Conservation (phyloP, 371 early-diverging fungal genomes). For the Rhizomucor pusillus region DNA sequence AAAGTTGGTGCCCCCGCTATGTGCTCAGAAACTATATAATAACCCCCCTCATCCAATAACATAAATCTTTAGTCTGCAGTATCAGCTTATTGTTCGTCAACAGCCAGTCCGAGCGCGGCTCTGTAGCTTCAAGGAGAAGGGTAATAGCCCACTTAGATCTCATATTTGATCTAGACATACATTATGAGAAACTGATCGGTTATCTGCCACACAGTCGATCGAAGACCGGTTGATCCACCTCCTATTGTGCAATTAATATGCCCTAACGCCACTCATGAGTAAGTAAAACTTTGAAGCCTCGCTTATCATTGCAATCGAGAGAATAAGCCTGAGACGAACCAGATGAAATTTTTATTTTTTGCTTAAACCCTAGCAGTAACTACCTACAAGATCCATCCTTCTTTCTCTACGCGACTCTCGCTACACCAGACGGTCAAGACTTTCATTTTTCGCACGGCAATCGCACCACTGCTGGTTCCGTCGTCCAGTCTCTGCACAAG, state of each 20-base stretch:
- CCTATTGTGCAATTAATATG: constrained; percentile 41
- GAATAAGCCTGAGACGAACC: constrained; percentile 19
- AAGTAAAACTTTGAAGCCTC: constrained; percentile 10
- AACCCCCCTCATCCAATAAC: constrained; percentile 5
- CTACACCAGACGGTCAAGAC: constrained; percentile 23
- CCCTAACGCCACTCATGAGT: constrained; percentile 11
- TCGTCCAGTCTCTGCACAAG: constrained; percentile 47
- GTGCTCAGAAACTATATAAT: not conserved
- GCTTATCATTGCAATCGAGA: constrained; percentile 7
- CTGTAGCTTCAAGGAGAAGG: constrained; percentile 58
- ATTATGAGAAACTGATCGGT: not conserved
- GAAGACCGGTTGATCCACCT: constrained; percentile 52
- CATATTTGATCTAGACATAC: not conserved
- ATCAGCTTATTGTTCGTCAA: constrained; percentile 40
- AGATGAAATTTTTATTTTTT: constrained; percentile 4
- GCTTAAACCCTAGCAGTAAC: constrained; percentile 9
- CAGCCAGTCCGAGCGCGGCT: constrained; percentile 53
- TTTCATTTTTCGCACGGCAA: constrained; percentile 28
- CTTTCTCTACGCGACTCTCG: constrained; percentile 40
- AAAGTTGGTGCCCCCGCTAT: constrained; percentile 15
- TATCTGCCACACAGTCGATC: constrained; percentile 31
- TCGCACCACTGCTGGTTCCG: constrained; percentile 42
- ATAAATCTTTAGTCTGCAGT: not conserved
- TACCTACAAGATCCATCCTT: constrained; percentile 35
- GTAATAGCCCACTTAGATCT: constrained; percentile 12